phyloP scores from a whole-genome alignment of 768 basidiomycete species.

The Termitomyces sp. region DNA sequence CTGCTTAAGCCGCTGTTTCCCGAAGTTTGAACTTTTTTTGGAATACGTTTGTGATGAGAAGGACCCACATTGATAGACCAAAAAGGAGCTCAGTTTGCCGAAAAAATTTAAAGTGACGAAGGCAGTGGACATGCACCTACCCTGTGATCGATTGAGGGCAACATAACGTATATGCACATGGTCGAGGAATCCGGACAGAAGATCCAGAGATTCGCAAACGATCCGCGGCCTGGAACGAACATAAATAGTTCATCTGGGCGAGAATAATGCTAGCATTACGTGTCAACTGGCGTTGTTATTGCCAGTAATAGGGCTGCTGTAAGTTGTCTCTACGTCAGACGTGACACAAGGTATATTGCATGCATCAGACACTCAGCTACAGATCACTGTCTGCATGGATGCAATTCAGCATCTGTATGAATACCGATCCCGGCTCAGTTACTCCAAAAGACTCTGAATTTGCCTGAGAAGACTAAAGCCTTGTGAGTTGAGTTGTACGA shows the following conservation, averaged over 20 bases:
- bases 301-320: slow-evolving; percentile 1
- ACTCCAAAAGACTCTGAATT: not conserved
- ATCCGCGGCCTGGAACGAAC: slow-evolving; percentile 19
- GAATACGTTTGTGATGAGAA: not conserved
- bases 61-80: slow-evolving; percentile 1
- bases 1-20: not conserved
- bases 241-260: slow-evolving; percentile 13
- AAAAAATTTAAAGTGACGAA: not conserved
- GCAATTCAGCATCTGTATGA: not conserved
- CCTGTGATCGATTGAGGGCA: slow-evolving; percentile 3
- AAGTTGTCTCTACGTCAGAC: not conserved
- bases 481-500: not conserved
- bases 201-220: slow-evolving; percentile 8
- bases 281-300: slow-evolving; percentile 7
- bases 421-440: not conserved
- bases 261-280: slow-evolving; percentile 16
- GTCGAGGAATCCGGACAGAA: slow-evolving; percentile 6
- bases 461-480: not conserved
- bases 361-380: not conserved
- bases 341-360: not conserved
- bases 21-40: not conserved
- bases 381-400: not conserved
- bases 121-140: not conserved
- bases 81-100: not conserved
- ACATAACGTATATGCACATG: slow-evolving; percentile 10